Base-by-base conservation (phyloP, 129 eudicot genomes). In the Saposhnikovia divaricata region DNA sequence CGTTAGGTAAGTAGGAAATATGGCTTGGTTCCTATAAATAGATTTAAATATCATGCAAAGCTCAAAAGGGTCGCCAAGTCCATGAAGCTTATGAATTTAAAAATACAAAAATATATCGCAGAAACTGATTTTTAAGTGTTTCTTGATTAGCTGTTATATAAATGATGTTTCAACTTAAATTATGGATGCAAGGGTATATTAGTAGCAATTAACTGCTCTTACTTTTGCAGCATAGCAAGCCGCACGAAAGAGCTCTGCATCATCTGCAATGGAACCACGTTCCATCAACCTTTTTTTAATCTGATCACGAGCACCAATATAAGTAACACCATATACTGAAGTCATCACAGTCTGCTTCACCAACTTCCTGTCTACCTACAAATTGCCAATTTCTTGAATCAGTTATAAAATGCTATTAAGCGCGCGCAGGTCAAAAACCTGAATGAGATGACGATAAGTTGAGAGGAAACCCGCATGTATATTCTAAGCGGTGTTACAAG, bases 271-370 rank as follows among this genome's bases (percentile, higher is more conserved):
- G 75, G 83, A 83, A 78, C 81, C 75, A 37, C 97, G 97, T 86
- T 95, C 98, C 82, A 82, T 93, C 81, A 95, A 73, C 86, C 98
- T 90, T 77, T 88, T 87, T 77, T 87, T 90, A 74, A 95, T 95
- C 86, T 95, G 98, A 77, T 95, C 98, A 44, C 98, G 85, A 75
- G 98, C 98, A 78, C 98, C 97, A 68, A 92, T 86, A 74, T 87
- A 95, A 14, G 98, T 95, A 82, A 95, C 98, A 70, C 98, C 97
- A 91, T 95, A 95, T 72, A 95, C 98, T 18, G 98, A 95, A 38
- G 98, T 95, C 98, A 95, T 95, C 47, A 95, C 98, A 3, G 98
- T 95, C 88, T 95, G 98, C 85, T 95, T 95, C 48, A 95, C 98
- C 74, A 95, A 86, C 85, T 95, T 92, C 85, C 98, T 89, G 89